phyloP scores from a whole-genome alignment of 768 basidiomycete genomes.

The Phylloporus sp. region DNA sequence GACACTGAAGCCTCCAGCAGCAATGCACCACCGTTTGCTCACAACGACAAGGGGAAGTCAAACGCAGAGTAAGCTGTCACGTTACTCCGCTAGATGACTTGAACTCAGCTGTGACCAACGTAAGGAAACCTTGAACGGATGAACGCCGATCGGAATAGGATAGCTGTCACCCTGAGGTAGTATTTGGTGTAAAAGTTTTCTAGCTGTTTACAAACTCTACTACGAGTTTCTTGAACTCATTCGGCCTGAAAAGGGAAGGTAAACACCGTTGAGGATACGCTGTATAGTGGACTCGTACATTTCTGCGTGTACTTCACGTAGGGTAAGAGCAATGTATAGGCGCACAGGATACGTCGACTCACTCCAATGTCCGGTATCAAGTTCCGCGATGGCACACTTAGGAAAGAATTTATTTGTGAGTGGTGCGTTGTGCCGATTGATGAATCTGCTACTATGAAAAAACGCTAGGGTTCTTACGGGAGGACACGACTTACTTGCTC shows the following conservation, averaged over 20 bases:
- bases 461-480: neutral
- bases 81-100: neutral
- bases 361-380: constrained; percentile 91
- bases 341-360: constrained; percentile 19
- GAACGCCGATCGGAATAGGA: neutral
- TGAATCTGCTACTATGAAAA: constrained; percentile 45
- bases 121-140: neutral
- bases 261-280: neutral
- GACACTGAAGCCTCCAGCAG: constrained; percentile 6
- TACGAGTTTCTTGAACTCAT: constrained; percentile 47
- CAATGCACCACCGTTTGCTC: neutral
- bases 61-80: neutral
- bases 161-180: neutral
- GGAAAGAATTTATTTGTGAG: constrained; percentile 70
- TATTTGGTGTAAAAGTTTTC: constrained; percentile 5
- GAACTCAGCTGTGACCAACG: neutral
- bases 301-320: constrained; percentile 69
- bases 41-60: neutral
- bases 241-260: constrained; percentile 35
- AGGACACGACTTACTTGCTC: constrained; percentile 50
- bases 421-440: constrained; percentile 67
- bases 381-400: constrained; percentile 48
- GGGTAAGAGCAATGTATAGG: constrained; percentile 11
- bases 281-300: constrained; percentile 34
- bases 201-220: constrained; percentile 25